Base-by-base conservation (phyloP, 768 basidiomycete species). In the Termitomyces heimii region DNA sequence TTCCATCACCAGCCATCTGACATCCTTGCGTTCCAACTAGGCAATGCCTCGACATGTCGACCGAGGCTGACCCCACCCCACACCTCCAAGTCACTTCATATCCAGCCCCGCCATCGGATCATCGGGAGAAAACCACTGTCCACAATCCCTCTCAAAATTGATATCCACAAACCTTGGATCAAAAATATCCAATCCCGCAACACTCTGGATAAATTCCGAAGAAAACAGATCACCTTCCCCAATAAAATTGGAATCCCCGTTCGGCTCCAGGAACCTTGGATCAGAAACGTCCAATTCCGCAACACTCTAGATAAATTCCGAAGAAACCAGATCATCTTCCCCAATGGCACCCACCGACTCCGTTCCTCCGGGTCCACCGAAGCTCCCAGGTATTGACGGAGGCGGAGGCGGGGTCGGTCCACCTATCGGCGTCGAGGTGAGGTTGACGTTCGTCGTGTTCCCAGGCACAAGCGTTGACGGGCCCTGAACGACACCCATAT, bases 111-210 rank as follows among this genome's bases (percentile, higher is more conserved):
- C 28, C 37, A 70, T 58, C 35, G 37, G 68, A 45, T 80, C 80
- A 54, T 84, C 80, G 5, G 78, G 79, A 65, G 83, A 85, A 62
- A 89, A 88, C 86, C 86, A 89, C 64, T 86, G 83, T 55, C 84
- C 83, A 69, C 88, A 89, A 63, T 88, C 87, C 65, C 85, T 75
- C 68, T 87, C 87, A 62, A 88, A 87, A 64, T 85, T 82, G 66
- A 87, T 70, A 57, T 80, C 74, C 65, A 82, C 81, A 42, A 82
- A 55, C 49, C 65, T 59, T 8, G 69, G 34, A 55, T 75, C 73
- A 50, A 77, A 77, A 5, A 75, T 75, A 26, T 79, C 79, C 65
- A 81, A 57, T 47, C 56, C 69, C 22, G 71, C 70, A 10, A 77
- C 70, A 13, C 71, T 75, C 59, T 76, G 71, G 56, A 83, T 78